Base-by-base conservation (phyloP, 345 rosid genomes). In the Salix viminalis region DNA sequence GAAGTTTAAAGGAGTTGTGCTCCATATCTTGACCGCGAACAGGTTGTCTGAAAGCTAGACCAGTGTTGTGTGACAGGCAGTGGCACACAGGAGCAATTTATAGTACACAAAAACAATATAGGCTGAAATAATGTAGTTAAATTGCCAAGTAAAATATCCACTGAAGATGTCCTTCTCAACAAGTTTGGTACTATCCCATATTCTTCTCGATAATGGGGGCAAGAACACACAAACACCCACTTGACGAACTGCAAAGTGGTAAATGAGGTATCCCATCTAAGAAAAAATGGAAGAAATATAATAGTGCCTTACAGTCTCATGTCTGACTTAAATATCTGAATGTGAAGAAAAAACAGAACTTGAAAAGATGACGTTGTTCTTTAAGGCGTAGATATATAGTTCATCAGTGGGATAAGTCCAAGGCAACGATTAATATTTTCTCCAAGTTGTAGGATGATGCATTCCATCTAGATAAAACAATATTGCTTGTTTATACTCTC, bases 151-250 rank as follows among this genome's bases (percentile, higher is more conserved):
- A 83, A 81, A 52, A 72, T 42, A 62, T 71, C 75, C 86, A 86
- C 85, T 81, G 54, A 14, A 24, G 67, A 76, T 79, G 85, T 84
- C 84, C 4, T 50, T 58, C 23, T 86, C 88, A 36, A 62, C 68
- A 62, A 79, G 85, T 86, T 88, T 44, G 94, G 94, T 71, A 76
- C 80, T 77, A 77, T 70, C 70, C 86, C 94, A 88, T 61, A 30
- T 26, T 67, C 66, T 30, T 28, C 36, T 46, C 65, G 70, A 71
- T 62, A 77, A 42, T 79, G 75, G 75, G 71, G 21, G 46, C 16
- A 67, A 39, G 52, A 46, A 44, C 19, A 32, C 67, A 75, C 48
- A 75, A 67, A 77, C 16, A 69, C 75, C 76, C 85, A 79, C 82
- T 78, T 76, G 71, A 52, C 10, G 54, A 34, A 75, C 37, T 66